Conservation (phyloP, 2,329 filamentous ascomycete species). For the Microascus cirrosus region DNA sequence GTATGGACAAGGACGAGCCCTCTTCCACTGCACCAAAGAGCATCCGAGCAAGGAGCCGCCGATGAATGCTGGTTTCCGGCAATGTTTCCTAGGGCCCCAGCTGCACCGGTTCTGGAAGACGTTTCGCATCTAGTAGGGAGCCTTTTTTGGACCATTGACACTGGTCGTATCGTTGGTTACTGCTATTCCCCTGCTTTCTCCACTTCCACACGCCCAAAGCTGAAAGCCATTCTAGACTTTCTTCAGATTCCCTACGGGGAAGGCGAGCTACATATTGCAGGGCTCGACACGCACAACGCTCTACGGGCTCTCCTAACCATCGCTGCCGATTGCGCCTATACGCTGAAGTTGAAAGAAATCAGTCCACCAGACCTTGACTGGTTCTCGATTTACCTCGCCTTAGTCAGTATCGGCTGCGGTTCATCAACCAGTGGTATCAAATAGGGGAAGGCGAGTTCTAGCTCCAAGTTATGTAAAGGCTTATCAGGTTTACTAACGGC, state of each 20-base stretch:
- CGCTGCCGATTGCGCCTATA: not conserved
- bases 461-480: no score
- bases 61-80: not conserved
- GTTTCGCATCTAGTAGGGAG: not conserved
- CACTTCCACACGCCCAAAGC: not conserved
- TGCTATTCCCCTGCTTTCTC: not conserved
- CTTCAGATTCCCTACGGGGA: not conserved
- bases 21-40: not conserved
- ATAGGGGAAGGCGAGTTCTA: no score
- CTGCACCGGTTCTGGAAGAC: not conserved
- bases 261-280: not conserved
- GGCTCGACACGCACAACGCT: conserved; percentile 1
- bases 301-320: not conserved
- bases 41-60: not conserved
- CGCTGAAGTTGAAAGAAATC: not conserved
- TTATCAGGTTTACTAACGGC: no score
- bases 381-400: not conserved
- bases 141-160: conserved; percentile 3
- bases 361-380: not conserved
- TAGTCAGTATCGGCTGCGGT: not conserved
- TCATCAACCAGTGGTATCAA: not conserved
- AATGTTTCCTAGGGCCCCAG: not conserved
- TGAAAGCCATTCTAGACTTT: not conserved
- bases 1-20: no score
- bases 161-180: not conserved